A percentile compares a stretch with the other conserved stretches of the same genome.
These are phyloP conservation scores for Nosema muscidifuracis DNA, from an alignment of 371 early-diverging fungal species.

Conservation along the genomic window DNA sequence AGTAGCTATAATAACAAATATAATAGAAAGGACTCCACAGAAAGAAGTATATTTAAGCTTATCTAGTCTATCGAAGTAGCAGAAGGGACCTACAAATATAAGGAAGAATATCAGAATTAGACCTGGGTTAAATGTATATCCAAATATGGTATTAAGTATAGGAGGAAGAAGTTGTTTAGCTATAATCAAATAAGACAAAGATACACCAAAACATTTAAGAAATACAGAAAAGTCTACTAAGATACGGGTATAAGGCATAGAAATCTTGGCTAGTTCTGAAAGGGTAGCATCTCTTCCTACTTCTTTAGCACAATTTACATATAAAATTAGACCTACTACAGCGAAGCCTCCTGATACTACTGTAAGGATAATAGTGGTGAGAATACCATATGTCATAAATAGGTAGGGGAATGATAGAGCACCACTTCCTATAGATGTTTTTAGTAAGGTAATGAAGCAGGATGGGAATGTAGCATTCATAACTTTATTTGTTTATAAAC, in stretches of 20 bases:
- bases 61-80: slow-evolving; percentile 70
- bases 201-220: slow-evolving; percentile 96
- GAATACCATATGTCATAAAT: slow-evolving; percentile 57
- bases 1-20: slow-evolving; percentile 78
- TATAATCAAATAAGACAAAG: slow-evolving; percentile 92
- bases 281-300: slow-evolving; percentile 50
- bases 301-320: slow-evolving; percentile 44
- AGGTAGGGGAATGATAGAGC: slow-evolving; percentile 59
- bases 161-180: slow-evolving; percentile 79
- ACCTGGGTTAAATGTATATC: slow-evolving; percentile 6
- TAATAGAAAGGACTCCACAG: slow-evolving; percentile 76
- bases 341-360: slow-evolving; percentile 45
- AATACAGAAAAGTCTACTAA: slow-evolving; percentile 90
- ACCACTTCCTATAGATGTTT: slow-evolving; percentile 62
- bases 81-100: slow-evolving; percentile 51
- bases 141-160: slow-evolving; percentile 32
- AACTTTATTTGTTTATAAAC: background rate
- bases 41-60: slow-evolving; percentile 84
- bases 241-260: slow-evolving; percentile 78
- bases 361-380: slow-evolving; percentile 40
- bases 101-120: slow-evolving; percentile 44
- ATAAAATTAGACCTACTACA: slow-evolving; percentile 51
- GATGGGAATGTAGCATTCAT: slow-evolving; percentile 39
- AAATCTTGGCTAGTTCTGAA: slow-evolving; percentile 70
- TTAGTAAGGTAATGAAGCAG: slow-evolving; percentile 57